phyloP scores from a whole-genome alignment of 257 asterid genomes.

The Solanum virginianum region DNA sequence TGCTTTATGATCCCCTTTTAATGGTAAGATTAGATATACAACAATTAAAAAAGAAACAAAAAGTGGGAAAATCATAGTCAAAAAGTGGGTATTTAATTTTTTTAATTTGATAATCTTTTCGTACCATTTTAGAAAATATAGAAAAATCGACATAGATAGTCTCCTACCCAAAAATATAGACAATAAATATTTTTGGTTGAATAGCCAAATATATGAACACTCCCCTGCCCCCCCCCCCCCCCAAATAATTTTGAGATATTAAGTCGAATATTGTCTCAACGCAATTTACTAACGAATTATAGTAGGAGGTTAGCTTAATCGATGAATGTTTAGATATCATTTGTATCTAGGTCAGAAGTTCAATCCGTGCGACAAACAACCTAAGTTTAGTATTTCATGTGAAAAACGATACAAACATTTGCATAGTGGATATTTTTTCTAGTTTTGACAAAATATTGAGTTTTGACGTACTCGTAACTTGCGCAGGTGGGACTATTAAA shows the following conservation, averaged over 20 bases:
- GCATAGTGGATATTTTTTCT: no score
- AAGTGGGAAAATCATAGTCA: slow-evolving; percentile 1
- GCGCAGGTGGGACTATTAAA: slow-evolving; percentile 85
- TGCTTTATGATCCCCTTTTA: neutral
- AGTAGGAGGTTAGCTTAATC: no score
- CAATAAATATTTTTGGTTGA: neutral
- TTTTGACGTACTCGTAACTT: neutral
- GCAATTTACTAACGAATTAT: no score
- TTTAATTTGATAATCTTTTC: neutral
- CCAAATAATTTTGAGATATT: no score
- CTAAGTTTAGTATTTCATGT: no score
- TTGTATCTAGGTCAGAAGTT: no score
- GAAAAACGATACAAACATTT: no score
- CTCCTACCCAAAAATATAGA: neutral
- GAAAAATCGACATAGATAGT: neutral
- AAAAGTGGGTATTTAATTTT: neutral
- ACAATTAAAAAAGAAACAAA: neutral
- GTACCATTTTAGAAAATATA: neutral
- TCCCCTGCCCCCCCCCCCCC: no score
- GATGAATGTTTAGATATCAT: no score
- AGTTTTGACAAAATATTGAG: no score
- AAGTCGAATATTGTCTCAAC: no score
- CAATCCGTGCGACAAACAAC: no score
- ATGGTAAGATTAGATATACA: neutral
- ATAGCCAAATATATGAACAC: neutral